These are phyloP conservation scores for Bruguiera hainesii DNA, from an alignment of 441 rosid species.

Conservation along the genomic window DNA sequence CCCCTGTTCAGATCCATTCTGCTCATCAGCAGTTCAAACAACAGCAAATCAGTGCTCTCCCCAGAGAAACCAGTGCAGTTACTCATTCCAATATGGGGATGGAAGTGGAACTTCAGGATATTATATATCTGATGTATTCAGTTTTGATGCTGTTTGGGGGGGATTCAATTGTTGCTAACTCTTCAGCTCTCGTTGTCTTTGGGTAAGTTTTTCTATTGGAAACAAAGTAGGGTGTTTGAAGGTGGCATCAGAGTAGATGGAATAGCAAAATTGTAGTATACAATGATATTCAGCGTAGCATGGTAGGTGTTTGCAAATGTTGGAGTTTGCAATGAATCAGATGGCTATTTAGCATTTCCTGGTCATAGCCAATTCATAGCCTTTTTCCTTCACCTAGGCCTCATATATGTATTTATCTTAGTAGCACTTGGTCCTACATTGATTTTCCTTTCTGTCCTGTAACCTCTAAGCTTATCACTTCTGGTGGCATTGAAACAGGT, in stretches of 20 bases:
- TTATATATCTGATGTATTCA: conserved; percentile 59
- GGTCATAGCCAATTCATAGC: no score
- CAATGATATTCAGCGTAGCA: no score
- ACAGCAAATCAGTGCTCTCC: conserved; percentile 64
- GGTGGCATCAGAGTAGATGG: no score
- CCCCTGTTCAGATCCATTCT: conserved; percentile 64
- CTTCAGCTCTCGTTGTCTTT: conserved; percentile 59
- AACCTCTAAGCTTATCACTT: background rate
- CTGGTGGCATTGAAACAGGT: conserved; percentile 46
- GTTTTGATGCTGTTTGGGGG: conserved; percentile 46
- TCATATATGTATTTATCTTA: background rate
- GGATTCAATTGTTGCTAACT: conserved; percentile 44
- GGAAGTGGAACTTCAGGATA: conserved; percentile 81
- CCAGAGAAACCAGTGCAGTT: conserved; percentile 62
- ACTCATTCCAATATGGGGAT: conserved; percentile 78
- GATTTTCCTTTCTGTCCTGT: background rate
- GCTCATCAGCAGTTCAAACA: conserved; percentile 49
- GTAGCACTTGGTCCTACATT: background rate
- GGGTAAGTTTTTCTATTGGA: conserved; percentile 32
- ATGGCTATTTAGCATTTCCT: no score
- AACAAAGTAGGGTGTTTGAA: background rate
- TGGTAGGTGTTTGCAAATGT: no score
- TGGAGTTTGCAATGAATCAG: no score
- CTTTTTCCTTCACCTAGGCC: no score
- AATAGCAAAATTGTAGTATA: no score